Percentiles rank a stretch among this genome's conserved stretches.
These are phyloP conservation scores for Pleurotus cornucopiae DNA, from an alignment of 768 basidiomycete species.

Conservation along the genomic window DNA sequence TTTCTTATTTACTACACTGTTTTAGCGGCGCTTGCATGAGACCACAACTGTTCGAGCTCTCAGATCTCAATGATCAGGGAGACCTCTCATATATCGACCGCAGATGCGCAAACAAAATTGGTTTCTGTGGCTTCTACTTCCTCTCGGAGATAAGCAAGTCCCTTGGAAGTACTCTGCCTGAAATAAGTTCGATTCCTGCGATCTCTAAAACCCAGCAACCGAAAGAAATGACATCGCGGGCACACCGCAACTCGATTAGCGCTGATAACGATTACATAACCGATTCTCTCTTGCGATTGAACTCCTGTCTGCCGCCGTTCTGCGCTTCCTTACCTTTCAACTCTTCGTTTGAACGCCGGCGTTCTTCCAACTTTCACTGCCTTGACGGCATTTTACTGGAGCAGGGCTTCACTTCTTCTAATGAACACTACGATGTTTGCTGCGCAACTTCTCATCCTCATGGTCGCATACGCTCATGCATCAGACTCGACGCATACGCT, in stretches of 20 bases:
- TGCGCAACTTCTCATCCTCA: not conserved
- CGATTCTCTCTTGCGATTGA: too few species aligned
- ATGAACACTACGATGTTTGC: not conserved
- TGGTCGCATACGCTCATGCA: not conserved
- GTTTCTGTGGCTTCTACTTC: constrained; percentile 78
- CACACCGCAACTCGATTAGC: not conserved
- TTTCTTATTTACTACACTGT: too few species aligned
- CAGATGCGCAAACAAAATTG: constrained; percentile 53
- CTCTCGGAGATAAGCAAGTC: constrained; percentile 18
- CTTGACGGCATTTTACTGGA: constrained; percentile 6
- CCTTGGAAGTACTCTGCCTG: too few species aligned
- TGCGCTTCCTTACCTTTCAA: not conserved
- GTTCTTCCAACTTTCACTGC: not conserved
- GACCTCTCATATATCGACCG: constrained; percentile 21
- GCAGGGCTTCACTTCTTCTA: constrained; percentile 3
- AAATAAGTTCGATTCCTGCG: too few species aligned
- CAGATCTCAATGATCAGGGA: constrained; percentile 26
- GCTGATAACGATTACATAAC: too few species aligned
- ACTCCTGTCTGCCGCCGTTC: not conserved
- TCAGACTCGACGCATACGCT: not conserved
- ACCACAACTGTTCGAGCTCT: constrained; percentile 43
- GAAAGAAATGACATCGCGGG: not conserved
- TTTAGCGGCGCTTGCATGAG: constrained; percentile 24
- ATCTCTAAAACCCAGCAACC: not conserved
- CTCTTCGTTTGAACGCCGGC: constrained; percentile 4